phyloP scores from a whole-genome alignment of 441 rosid species.

The Populus hybrid region DNA sequence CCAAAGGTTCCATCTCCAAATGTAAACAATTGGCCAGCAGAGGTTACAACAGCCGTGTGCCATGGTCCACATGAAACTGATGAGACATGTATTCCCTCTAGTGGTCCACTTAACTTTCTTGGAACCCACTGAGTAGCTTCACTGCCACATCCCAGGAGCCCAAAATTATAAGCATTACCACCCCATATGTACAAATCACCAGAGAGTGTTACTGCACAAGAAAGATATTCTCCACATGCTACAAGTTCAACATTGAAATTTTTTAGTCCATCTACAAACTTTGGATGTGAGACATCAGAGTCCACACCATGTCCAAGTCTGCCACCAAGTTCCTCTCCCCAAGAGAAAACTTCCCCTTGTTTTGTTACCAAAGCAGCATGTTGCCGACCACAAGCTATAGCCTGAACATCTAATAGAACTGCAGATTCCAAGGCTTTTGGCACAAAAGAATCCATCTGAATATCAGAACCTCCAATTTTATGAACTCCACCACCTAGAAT shows the following conservation, averaged over 20 bases:
- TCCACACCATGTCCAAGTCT: slow-evolving; percentile 99
- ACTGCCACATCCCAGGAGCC: slow-evolving; percentile 90
- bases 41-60: slow-evolving; percentile 95
- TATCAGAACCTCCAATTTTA: slow-evolving; percentile 53
- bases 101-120: slow-evolving; percentile 78
- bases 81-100: slow-evolving; percentile 94
- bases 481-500: slow-evolving; percentile 79
- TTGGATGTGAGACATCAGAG: slow-evolving; percentile 84
- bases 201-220: slow-evolving; percentile 97
- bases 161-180: slow-evolving; percentile 68
- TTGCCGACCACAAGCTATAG: slow-evolving; percentile 90
- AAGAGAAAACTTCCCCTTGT: slow-evolving; percentile 93
- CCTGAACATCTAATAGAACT: slow-evolving; percentile 90
- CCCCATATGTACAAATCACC: slow-evolving; percentile 99
- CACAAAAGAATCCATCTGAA: slow-evolving; percentile 70
- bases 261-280: slow-evolving; percentile 78
- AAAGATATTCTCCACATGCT: slow-evolving; percentile 96
- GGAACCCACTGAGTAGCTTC: slow-evolving; percentile 76
- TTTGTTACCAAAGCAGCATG: slow-evolving; percentile 97
- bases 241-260: slow-evolving; percentile 82
- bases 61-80: slow-evolving; percentile 97
- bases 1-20: slow-evolving; percentile 99
- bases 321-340: slow-evolving; percentile 99
- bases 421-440: slow-evolving; percentile 98
- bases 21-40: slow-evolving; percentile 92